Evolutionary conservation across 2,329 filamentous ascomycete species (phyloP).

Genomic region (Trichophyton rubrum): DNA sequence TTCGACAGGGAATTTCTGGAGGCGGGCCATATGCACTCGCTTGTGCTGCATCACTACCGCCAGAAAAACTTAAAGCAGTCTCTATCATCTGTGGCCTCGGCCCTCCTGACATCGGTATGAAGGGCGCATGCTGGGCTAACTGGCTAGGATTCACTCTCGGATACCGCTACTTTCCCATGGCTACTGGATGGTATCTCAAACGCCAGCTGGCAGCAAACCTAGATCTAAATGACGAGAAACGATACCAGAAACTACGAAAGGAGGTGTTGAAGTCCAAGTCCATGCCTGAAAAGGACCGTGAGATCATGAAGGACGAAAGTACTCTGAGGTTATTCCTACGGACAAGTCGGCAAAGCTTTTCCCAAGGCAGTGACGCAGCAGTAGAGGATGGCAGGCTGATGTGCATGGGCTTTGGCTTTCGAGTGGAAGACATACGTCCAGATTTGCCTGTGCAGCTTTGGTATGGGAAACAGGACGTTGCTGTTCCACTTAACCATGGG

Average conservation of each 20-base stretch:
- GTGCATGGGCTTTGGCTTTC: constrained; percentile 23
- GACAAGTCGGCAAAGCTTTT: constrained; percentile 17
- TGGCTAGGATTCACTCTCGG: constrained; percentile 22
- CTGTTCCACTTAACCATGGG: constrained; percentile 25
- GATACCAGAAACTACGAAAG: constrained; percentile 16
- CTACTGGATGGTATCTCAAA: constrained; percentile 20
- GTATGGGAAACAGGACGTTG: constrained; percentile 25
- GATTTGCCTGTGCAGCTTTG: constrained; percentile 28
- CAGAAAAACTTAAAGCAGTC: constrained; percentile 24
- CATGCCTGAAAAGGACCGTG: constrained; percentile 17
- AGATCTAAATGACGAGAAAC: constrained; percentile 25
- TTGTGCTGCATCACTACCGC: constrained; percentile 31
- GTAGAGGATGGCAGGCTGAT: constrained; percentile 22
- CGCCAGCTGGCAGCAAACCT: constrained; percentile 18
- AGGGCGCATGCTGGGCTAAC: constrained; percentile 17
- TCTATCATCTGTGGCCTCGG: constrained; percentile 28
- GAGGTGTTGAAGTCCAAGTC: background rate
- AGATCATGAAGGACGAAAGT: constrained; percentile 16
- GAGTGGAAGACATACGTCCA: constrained; percentile 23
- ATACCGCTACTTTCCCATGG: constrained; percentile 17
- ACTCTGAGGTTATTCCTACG: constrained; percentile 16
- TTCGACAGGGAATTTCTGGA: constrained; percentile 32
- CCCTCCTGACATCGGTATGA: constrained; percentile 27
- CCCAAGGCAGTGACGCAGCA: constrained; percentile 22
- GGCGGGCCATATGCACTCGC: constrained; percentile 39